Conservation (phyloP, 2,329 filamentous ascomycete genomes). For the Colletotrichum liaoningense region DNA sequence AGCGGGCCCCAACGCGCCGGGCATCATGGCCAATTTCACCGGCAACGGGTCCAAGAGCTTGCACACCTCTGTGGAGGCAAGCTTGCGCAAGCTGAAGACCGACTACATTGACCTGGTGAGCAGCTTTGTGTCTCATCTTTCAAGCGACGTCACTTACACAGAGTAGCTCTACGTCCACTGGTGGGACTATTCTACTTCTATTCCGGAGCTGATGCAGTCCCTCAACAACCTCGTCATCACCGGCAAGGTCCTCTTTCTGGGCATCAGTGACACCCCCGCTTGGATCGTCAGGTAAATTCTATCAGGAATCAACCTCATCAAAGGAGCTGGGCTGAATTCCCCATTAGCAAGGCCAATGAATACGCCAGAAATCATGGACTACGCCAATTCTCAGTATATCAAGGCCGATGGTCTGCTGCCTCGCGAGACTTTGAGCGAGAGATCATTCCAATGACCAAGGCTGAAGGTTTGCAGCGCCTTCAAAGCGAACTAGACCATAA, state of each 20-base stretch:
- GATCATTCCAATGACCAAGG: slow-evolving; percentile 73
- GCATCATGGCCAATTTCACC: slow-evolving; percentile 62
- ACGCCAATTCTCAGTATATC: slow-evolving; percentile 76
- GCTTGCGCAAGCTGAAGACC: slow-evolving; percentile 71
- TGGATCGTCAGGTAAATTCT: slow-evolving; percentile 67
- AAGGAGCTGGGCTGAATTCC: not conserved
- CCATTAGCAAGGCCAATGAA: slow-evolving; percentile 67
- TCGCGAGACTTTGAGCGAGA: slow-evolving; percentile 76
- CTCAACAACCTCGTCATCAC: slow-evolving; percentile 69
- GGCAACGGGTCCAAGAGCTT: slow-evolving; percentile 74
- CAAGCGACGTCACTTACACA: slow-evolving; percentile 10
- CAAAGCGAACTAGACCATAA: not conserved
- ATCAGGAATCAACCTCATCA: not conserved
- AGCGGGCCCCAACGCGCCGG: slow-evolving; percentile 50
- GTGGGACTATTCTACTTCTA: slow-evolving; percentile 76
- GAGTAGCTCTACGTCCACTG: slow-evolving; percentile 69
- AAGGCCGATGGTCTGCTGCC: slow-evolving; percentile 72
- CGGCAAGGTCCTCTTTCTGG: slow-evolving; percentile 75
- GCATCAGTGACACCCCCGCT: slow-evolving; percentile 76
- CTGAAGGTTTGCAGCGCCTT: slow-evolving; percentile 53
- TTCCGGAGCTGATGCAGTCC: slow-evolving; percentile 76
- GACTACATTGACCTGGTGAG: slow-evolving; percentile 75
- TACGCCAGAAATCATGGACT: slow-evolving; percentile 79
- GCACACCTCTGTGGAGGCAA: slow-evolving; percentile 64
- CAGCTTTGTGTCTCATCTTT: slow-evolving; percentile 9